Conservation (phyloP, 1,284 basidiomycete genomes). For the Ganoderma meredithae region DNA sequence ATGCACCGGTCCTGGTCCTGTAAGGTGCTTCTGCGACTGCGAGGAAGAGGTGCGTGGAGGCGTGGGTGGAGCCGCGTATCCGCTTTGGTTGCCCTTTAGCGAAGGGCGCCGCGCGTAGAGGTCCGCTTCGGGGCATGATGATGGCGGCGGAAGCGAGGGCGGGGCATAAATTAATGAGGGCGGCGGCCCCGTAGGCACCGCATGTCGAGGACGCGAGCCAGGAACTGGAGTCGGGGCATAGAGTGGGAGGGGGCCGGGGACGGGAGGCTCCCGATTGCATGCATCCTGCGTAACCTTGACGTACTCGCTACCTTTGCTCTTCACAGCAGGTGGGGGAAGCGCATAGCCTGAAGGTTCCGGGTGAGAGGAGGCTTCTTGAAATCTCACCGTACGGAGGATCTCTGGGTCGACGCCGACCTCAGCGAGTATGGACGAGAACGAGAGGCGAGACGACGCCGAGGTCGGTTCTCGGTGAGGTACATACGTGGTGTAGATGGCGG, state of each 20-base stretch:
- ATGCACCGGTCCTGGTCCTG: neutral
- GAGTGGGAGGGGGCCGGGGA: constrained; percentile 1
- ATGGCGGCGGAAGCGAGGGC: neutral
- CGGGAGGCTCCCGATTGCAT: neutral
- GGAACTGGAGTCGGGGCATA: constrained; percentile 1
- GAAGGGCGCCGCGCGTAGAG: neutral
- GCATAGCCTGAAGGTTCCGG: constrained; percentile 9
- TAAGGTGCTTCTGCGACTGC: neutral
- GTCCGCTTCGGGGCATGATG: neutral
- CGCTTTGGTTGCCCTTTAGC: neutral
- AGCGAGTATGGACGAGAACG: constrained; percentile 3
- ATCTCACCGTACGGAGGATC: neutral
- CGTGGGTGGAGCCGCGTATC: constrained; percentile 2
- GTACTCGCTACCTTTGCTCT: constrained; percentile 2
- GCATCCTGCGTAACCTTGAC: constrained; percentile 2
- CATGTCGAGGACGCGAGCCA: neutral
- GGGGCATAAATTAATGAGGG: constrained; percentile 2
- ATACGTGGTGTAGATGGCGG: neutral
- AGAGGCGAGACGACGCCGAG: neutral
- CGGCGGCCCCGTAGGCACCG: neutral
- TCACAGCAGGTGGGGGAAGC: neutral
- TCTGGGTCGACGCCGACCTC: constrained; percentile 5
- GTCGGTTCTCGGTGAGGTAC: neutral
- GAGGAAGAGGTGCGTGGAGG: neutral
- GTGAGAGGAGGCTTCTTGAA: constrained; percentile 4